These are phyloP conservation scores for Pseudopediastrum boryanum DNA, from an alignment of 139 green algal genomes.

Conservation along the genomic window DNA sequence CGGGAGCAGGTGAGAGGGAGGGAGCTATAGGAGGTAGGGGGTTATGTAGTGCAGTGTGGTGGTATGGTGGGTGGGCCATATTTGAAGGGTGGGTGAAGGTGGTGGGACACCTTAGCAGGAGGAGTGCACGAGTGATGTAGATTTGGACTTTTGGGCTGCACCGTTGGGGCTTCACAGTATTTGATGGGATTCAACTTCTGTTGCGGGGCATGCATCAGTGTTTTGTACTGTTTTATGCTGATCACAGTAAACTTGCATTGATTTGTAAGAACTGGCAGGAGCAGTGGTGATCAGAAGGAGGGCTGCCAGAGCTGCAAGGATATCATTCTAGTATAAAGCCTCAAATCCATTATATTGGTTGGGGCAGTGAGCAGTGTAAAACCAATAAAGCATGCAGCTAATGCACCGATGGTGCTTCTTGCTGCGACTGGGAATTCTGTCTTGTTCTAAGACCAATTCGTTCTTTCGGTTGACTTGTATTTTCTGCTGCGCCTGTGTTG, in stretches of 20 bases:
- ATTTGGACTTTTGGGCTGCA: background rate
- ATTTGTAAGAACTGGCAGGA: too few species aligned
- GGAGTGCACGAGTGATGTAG: background rate
- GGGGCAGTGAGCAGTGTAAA: background rate
- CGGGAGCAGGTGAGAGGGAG: slow-evolving; percentile 6
- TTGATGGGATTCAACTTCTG: too few species aligned
- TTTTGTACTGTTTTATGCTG: too few species aligned
- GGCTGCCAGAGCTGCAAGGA: too few species aligned
- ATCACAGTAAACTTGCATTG: too few species aligned
- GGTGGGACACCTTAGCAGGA: background rate
- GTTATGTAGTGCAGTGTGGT: background rate
- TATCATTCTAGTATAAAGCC: background rate
- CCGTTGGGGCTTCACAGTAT: too few species aligned
- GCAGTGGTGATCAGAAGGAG: too few species aligned
- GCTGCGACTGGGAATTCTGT: background rate
- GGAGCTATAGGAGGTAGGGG: too few species aligned
- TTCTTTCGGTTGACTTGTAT: background rate
- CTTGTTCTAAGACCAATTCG: background rate
- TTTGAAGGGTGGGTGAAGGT: background rate
- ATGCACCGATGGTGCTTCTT: background rate
- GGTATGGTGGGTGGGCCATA: background rate
- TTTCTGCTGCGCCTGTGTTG: slow-evolving; percentile 3
- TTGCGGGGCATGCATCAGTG: too few species aligned
- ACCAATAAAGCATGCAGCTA: too few species aligned
- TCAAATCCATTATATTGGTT: background rate